Evolutionary conservation across 352 stramenopile genomes (phyloP), one percentile per base, ranked within the genome.

Genomic region (Globisporangium spinosum): DNA sequence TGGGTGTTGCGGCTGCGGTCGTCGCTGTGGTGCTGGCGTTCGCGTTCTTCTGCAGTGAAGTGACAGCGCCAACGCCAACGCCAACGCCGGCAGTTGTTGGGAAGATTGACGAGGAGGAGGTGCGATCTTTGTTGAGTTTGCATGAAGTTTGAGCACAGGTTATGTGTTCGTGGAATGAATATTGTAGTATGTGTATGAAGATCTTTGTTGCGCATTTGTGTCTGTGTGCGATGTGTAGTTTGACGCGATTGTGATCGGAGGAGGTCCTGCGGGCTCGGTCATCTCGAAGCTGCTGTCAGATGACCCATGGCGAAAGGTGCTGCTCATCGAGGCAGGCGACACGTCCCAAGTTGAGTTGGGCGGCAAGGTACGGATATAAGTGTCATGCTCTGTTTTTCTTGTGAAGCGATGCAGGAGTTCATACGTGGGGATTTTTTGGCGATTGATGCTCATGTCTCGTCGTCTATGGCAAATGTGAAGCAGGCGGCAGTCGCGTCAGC

Each of bases 251-350:
- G 63, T 91, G 40, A 68, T 91, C 62, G 83, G 83, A 0, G 83
- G 81, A 12, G 83, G 83, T 0, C 83, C 83, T 8, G 81, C 83
- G 15, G 83, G 83, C 2, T 77, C 81, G 1, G 78, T 91, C 25
- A 71, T 89, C 23, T 67, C 83, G 13, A 87, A 79, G 56, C 47
- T 80, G 32, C 64, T 91, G 7, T 79, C 78, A 22, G 79, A 91
- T 49, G 77, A 89, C 53, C 64, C 70, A 12, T 85, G 76, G 74
- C 75, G 80, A 58, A 81, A 77, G 7, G 83, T 91, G 67, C 70
- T 91, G 40, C 76, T 91, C 6, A 83, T 91, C 32, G 83, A 91
- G 58, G 83, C 83, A 13, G 83, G 83, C 1, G 76, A 82, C 32
- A 76, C 82, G 5, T 86, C 83, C 0, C 83, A 91, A 54, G 68